Evolutionary conservation across 768 basidiomycete species (phyloP).

Genomic region (Leccinum rimulosum): DNA sequence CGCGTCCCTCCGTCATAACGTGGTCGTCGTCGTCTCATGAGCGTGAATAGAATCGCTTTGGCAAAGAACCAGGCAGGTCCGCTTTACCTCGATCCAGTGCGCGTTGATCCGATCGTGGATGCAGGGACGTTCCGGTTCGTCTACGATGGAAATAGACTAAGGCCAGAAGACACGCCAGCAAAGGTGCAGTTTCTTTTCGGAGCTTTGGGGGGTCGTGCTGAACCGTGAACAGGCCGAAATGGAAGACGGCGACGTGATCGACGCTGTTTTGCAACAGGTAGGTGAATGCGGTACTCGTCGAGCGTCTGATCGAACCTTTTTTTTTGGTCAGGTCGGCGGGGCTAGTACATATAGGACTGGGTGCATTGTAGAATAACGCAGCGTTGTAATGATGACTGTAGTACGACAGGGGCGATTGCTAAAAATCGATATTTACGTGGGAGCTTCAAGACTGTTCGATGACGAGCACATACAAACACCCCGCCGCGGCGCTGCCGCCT

Average conservation of each 20-base stretch:
- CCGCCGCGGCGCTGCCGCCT: too few species aligned
- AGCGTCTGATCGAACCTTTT: too few species aligned
- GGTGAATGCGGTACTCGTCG: slow-evolving; percentile 10
- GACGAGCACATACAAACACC: too few species aligned
- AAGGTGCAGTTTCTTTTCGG: slow-evolving; percentile 36
- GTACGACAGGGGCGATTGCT: too few species aligned
- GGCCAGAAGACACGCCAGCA: slow-evolving; percentile 49
- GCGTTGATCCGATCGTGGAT: background rate
- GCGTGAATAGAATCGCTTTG: slow-evolving; percentile 50
- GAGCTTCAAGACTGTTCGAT: too few species aligned
- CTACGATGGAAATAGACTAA: slow-evolving; percentile 52
- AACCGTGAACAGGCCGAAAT: slow-evolving; percentile 41
- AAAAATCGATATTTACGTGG: too few species aligned
- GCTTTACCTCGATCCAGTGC: background rate
- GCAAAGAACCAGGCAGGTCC: slow-evolving; percentile 50
- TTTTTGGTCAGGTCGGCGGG: too few species aligned
- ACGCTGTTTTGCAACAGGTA: slow-evolving; percentile 58
- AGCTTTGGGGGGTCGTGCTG: background rate
- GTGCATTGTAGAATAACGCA: too few species aligned
- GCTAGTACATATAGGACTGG: too few species aligned
- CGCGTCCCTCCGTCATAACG: background rate
- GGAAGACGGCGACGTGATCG: slow-evolving; percentile 64
- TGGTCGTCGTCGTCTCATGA: background rate
- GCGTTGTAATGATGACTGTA: too few species aligned
- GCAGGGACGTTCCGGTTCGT: slow-evolving; percentile 64